Evolutionary conservation across 2,329 filamentous ascomycete genomes (phyloP), one percentile per base, ranked within the genome.

Genomic region (Cytospora piceicola): DNA sequence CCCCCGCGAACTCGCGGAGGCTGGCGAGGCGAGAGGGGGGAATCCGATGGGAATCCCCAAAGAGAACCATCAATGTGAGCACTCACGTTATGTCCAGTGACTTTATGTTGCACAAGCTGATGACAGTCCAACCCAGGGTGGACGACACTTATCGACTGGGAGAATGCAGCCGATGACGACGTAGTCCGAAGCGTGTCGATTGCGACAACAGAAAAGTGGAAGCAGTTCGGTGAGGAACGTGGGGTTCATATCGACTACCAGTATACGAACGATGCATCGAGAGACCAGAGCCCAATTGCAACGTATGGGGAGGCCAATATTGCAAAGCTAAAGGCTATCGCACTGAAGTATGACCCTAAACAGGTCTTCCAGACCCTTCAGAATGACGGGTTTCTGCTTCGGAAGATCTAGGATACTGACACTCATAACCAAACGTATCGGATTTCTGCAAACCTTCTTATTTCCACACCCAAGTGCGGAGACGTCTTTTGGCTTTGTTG

Each of bases 301-400:
- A 54, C 30, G 36, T 61, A 27, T 55, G 20, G 56, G 20, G 34
- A n/a, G n/a, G 34, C 32, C 20, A 46, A 58, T 24, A 29, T 58
- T 27, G n/a, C 32, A n/a, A 61, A 30, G 49, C 51, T 74, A 53
- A 70, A 65, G 66, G 58, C 42, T 20, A 68, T 70, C 3, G 70
- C 72, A 20, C 60, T 20, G 30, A 69, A 69, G 58, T 74, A 72
- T 58, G 73, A 75, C 61, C 70, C 70, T 1, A 51, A 65, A 17
- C 68, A 66, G 14, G 66, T 73, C 1, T 75, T 75, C 56, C 72
- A 74, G 68, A 69, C 32, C 30, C 57, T 71, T 39, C 49, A 54
- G 22, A 39, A 42, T 20, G 22, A 61, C 6, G 49, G 59, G 2
- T 54, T 42, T 27, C 27, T 54, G 49, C 17, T 61, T n/a, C 34